Conservation (phyloP, 208 protist genomes). For the Phytomonas serpens region DNA sequence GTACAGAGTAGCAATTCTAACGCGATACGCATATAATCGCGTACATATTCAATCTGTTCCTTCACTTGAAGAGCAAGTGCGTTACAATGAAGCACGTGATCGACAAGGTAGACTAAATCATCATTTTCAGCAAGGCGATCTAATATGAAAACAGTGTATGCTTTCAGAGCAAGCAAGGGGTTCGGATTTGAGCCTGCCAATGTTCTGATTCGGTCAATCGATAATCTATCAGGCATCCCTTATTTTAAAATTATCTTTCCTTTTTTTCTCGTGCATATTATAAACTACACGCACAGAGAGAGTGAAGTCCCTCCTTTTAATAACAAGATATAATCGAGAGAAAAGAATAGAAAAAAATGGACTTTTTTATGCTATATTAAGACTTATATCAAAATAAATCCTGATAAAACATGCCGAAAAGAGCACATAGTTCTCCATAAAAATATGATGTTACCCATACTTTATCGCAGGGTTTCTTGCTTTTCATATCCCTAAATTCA, state of each 20-base stretch:
- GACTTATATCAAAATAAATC: background rate
- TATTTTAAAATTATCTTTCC: background rate
- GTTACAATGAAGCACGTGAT: background rate
- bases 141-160: conserved; percentile 19
- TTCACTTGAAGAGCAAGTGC: background rate
- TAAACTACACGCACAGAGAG: background rate
- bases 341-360: background rate
- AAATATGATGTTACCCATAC: background rate
- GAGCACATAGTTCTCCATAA: background rate
- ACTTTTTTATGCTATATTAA: background rate
- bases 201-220: conserved; percentile 9
- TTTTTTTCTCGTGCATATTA: background rate
- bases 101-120: background rate
- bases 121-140: background rate
- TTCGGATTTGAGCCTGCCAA: conserved; percentile 14
- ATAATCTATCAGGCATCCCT: background rate
- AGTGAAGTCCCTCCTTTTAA: background rate
- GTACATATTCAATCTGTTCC: background rate
- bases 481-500: background rate
- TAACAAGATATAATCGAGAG: background rate
- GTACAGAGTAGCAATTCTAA: background rate
- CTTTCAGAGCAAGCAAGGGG: conserved; percentile 33
- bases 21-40: background rate
- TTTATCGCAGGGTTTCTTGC: background rate
- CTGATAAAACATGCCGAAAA: background rate